A percentile compares a stretch with the other conserved stretches of the same genome.
phyloP scores from a whole-genome alignment of 495 filamentous ascomycete species.

The Talaromyces adpressus region DNA sequence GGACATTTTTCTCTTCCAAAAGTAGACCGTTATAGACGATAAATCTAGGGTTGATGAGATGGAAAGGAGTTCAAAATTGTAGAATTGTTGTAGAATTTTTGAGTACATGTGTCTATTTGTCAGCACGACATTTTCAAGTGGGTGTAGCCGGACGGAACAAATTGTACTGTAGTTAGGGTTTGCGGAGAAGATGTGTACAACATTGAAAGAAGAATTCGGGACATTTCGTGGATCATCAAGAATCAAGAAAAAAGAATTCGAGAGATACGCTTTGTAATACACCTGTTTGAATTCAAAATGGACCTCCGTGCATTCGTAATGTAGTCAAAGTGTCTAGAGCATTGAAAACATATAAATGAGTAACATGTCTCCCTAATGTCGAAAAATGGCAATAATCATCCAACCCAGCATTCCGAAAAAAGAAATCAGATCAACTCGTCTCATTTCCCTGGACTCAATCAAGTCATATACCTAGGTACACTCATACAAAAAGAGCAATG shows the following conservation, averaged over 20 bases:
- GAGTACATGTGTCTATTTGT: constrained; percentile 20
- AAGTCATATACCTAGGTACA: neutral
- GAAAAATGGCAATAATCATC: neutral
- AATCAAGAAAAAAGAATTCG: neutral
- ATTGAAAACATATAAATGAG: neutral
- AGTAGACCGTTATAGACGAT: constrained; percentile 15
- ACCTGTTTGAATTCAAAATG: neutral
- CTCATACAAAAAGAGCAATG: neutral
- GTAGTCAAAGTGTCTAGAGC: neutral
- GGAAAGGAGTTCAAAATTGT: constrained; percentile 6
- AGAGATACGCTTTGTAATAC: neutral
- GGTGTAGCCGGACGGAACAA: constrained; percentile 25
- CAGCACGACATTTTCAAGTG: constrained; percentile 12
- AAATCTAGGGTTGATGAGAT: constrained; percentile 6
- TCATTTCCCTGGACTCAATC: neutral
- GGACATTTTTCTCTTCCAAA: constrained; percentile 17
- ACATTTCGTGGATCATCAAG: neutral
- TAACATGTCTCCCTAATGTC: neutral
- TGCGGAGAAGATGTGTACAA: neutral
- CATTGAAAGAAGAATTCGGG: neutral
- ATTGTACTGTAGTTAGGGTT: constrained; percentile 17
- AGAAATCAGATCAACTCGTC: neutral
- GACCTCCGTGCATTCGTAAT: neutral
- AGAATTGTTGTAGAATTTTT: neutral
- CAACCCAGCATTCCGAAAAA: neutral